Conservation (phyloP, 805 yeast genomes). For the Yarrowia sp. region DNA sequence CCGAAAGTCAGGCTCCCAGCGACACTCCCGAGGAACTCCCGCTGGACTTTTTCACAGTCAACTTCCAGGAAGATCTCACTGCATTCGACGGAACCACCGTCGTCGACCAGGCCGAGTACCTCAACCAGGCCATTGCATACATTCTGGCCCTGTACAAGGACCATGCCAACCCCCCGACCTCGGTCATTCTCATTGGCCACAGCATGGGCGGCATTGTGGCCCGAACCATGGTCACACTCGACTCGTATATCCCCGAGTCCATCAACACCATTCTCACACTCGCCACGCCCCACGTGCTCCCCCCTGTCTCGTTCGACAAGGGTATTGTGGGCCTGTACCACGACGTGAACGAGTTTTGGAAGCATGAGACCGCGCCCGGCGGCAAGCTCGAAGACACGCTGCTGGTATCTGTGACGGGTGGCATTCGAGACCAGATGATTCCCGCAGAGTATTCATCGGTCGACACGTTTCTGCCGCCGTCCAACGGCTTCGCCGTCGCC, state of each 20-base stretch:
- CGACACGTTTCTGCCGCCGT: conserved; percentile 61
- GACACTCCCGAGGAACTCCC: too few species aligned
- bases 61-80: conserved; percentile 90
- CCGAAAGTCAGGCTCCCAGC: too few species aligned
- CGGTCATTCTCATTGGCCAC: conserved; percentile 80
- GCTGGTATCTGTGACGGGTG: conserved; percentile 82
- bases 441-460: conserved; percentile 87
- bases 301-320: conserved; percentile 90
- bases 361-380: conserved; percentile 46
- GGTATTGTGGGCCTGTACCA: conserved; percentile 71
- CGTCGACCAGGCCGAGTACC: conserved; percentile 87
- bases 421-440: conserved; percentile 63
- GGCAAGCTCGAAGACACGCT: conserved; percentile 51
- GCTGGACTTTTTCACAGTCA: conserved; percentile 83
- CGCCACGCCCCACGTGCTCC: conserved; percentile 84
- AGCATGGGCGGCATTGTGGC: conserved; percentile 97
- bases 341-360: conserved; percentile 74
- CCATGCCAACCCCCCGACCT: conserved; percentile 44
- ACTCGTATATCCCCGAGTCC: conserved; percentile 64
- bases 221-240: conserved; percentile 71
- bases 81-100: conserved; percentile 93
- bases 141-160: conserved; percentile 60
- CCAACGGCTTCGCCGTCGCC: conserved; percentile 76
- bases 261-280: conserved; percentile 78
- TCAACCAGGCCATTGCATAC: conserved; percentile 77